These are phyloP conservation scores for Alternaria burnsii DNA, from an alignment of 2,329 filamentous ascomycete species.

Conservation along the genomic window DNA sequence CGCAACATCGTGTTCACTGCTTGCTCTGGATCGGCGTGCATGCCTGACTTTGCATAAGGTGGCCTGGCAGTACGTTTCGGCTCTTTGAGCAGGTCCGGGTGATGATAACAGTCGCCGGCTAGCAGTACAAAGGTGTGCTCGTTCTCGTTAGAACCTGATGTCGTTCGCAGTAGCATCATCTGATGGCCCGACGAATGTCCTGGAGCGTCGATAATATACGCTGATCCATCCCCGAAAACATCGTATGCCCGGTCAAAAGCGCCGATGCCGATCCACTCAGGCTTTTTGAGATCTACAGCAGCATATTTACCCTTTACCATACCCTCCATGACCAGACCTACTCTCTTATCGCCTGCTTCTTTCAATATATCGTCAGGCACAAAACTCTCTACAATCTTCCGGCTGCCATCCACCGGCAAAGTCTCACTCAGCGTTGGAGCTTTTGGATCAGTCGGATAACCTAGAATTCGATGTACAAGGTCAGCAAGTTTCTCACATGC, in stretches of 20 bases:
- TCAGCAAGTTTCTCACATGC: not conserved
- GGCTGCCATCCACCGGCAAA: slow-evolving; percentile 53
- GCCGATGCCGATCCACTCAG: slow-evolving; percentile 49
- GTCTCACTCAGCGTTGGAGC: slow-evolving; percentile 52
- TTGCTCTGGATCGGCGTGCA: slow-evolving; percentile 40
- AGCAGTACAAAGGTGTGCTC: slow-evolving; percentile 40
- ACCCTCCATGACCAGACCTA: slow-evolving; percentile 34
- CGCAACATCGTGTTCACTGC: slow-evolving; percentile 41
- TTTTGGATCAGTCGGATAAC: slow-evolving; percentile 35
- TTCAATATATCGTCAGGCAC: slow-evolving; percentile 41
- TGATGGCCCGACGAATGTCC: slow-evolving; percentile 63
- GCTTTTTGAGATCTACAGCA: slow-evolving; percentile 37
- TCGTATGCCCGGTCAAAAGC: slow-evolving; percentile 58
- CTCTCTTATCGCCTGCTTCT: slow-evolving; percentile 33
- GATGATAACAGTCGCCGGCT: slow-evolving; percentile 46
- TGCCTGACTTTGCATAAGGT: slow-evolving; percentile 37
- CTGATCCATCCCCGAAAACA: slow-evolving; percentile 58
- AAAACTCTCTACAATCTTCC: slow-evolving; percentile 52
- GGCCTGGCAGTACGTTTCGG: slow-evolving; percentile 40
- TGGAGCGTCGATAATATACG: slow-evolving; percentile 61
- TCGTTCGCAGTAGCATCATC: slow-evolving; percentile 48
- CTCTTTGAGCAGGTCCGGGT: slow-evolving; percentile 38
- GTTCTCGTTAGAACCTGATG: slow-evolving; percentile 7
- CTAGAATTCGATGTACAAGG: not conserved
- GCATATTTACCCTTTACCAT: slow-evolving; percentile 38